A percentile compares a stretch with the other conserved stretches of the same genome.
phyloP scores from a whole-genome alignment of 2,329 filamentous ascomycete species.

The Microthyrium microscopicum region DNA sequence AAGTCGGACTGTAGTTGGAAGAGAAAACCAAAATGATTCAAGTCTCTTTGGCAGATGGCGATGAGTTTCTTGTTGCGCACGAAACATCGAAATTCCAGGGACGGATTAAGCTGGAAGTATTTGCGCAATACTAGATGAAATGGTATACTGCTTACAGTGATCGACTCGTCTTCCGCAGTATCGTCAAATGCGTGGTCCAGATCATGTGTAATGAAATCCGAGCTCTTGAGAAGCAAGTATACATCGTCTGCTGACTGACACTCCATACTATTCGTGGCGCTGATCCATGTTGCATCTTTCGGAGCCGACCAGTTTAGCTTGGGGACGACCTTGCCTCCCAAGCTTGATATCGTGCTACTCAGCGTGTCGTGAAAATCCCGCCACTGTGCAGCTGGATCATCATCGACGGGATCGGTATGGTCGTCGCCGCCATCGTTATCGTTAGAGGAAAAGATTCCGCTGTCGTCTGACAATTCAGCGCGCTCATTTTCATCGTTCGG shows the following conservation, averaged over 20 bases:
- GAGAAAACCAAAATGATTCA: constrained; percentile 82
- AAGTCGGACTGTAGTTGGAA: constrained; percentile 48
- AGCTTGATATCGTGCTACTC: constrained; percentile 57
- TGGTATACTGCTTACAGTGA: constrained; percentile 29
- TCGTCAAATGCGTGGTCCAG: constrained; percentile 85
- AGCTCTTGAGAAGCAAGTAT: constrained; percentile 85
- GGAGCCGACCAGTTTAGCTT: constrained; percentile 97
- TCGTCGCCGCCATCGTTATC: constrained; percentile 27
- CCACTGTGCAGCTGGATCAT: constrained; percentile 45
- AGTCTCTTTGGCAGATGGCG: constrained; percentile 73
- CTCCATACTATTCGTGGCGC: constrained; percentile 75
- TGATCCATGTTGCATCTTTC: constrained; percentile 90
- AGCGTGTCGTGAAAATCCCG: constrained; percentile 61
- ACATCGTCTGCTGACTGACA: constrained; percentile 80
- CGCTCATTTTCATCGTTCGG: constrained; percentile 46
- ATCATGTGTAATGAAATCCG: constrained; percentile 87
- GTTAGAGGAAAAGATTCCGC: constrained; percentile 32
- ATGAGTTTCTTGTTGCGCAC: constrained; percentile 69
- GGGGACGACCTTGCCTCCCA: constrained; percentile 74
- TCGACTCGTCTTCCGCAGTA: constrained; percentile 26
- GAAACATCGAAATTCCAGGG: constrained; percentile 90
- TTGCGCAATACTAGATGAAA: constrained; percentile 77
- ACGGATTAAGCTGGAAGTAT: constrained; percentile 75
- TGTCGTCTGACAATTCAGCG: constrained; percentile 28
- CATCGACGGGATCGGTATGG: constrained; percentile 41